Evolutionary conservation across 495 filamentous ascomycete species (phyloP).

Genomic region (Aspergillus leporis): DNA sequence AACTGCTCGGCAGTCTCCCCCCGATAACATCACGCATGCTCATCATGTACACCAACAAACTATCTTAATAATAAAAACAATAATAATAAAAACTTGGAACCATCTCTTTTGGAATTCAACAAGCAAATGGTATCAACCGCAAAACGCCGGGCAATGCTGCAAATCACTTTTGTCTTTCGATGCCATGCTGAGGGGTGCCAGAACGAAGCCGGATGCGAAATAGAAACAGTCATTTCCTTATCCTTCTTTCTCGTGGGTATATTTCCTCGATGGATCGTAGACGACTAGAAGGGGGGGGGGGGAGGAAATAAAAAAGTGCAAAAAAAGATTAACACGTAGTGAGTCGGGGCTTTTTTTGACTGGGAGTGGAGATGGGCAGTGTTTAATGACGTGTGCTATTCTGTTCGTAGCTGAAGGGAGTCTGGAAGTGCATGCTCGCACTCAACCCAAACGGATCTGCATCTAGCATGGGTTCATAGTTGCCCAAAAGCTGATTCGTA

Average conservation of each 20-base stretch:
- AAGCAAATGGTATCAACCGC: conserved; percentile 33
- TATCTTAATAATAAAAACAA: conserved; percentile 6
- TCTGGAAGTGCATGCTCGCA: conserved; percentile 92
- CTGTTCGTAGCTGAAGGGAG: conserved; percentile 79
- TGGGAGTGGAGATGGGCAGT: not conserved
- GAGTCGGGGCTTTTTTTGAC: not conserved
- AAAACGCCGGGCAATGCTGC: conserved; percentile 29
- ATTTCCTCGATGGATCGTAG: not conserved
- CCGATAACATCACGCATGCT: conserved; percentile 3
- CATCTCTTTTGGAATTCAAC: conserved; percentile 12
- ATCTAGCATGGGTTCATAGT: conserved; percentile 80
- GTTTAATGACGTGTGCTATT: conserved; percentile 42
- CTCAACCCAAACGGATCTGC: conserved; percentile 88
- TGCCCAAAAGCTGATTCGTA: conserved; percentile 70
- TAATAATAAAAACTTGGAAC: not conserved
- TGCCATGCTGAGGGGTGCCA: conserved; percentile 3
- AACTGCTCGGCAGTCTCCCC: conserved; percentile 18
- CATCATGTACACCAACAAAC: conserved; percentile 10
- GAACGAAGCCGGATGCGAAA: conserved; percentile 10
- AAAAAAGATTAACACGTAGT: not conserved
- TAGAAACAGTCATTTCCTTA: not conserved
- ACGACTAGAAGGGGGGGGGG: not conserved
- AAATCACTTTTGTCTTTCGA: conserved; percentile 11
- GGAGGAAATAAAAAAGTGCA: not conserved
- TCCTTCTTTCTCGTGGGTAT: not conserved